Conservation (phyloP, 2,329 filamentous ascomycete genomes). For the Cadophora gregata region DNA sequence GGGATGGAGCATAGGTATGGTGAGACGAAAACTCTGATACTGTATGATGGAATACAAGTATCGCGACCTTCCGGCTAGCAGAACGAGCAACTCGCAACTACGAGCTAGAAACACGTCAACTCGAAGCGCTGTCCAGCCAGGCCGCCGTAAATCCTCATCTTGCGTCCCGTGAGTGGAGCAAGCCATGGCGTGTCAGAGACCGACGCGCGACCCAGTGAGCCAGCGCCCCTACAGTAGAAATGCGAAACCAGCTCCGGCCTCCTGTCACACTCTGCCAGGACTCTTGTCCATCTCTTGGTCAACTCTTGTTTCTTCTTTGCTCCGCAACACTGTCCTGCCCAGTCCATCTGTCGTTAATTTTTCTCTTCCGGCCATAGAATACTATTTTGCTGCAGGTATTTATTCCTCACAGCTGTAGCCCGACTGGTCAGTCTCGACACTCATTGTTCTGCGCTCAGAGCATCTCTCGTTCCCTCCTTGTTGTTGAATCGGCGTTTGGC, state of each 20-base stretch:
- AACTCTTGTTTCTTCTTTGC: conserved; percentile 17
- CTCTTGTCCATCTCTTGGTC: conserved; percentile 10
- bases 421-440: conserved; percentile 30
- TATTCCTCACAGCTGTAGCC: conserved; percentile 26
- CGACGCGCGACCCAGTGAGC: background rate
- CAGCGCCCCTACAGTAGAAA: too few relatives aligned
- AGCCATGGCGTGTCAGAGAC: conserved; percentile 1
- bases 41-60: too few relatives aligned
- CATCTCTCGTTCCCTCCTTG: background rate
- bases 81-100: too few relatives aligned
- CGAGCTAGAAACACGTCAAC: too few relatives aligned
- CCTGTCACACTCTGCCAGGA: background rate
- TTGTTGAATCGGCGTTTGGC: conserved; percentile 23
- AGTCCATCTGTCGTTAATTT: background rate
- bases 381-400: conserved; percentile 6
- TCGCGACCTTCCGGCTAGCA: too few relatives aligned
- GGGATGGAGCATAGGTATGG: too few relatives aligned
- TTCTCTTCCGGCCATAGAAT: conserved; percentile 10
- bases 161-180: background rate
- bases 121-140: background rate
- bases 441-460: conserved; percentile 28
- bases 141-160: conserved; percentile 25
- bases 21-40: too few relatives aligned
- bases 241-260: background rate
- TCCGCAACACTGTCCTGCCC: background rate